Base-by-base conservation (phyloP, 306 rosid genomes). In the Cucumis sativus region DNA sequence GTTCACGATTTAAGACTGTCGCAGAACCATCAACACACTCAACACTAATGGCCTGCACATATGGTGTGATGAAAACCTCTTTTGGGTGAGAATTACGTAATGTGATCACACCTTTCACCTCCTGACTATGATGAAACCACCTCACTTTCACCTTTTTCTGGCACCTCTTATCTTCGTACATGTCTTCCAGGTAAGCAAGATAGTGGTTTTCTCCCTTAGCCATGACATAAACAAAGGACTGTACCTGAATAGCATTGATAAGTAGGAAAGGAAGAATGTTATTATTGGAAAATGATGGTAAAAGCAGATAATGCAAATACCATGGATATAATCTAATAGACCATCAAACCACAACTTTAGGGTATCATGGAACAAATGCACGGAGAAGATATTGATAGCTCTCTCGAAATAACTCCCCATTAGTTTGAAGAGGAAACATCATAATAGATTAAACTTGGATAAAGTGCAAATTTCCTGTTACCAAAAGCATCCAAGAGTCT, bases 1-100 rank as follows among this genome's bases (percentile, higher is more conserved):
- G 97, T 74, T 92, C 97, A 54, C 85, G 88, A 68, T 92, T 92
- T 76, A 95, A 89, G 79, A 95, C 92, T 57, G 92, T 84, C 43
- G 99, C 91, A 37, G 91, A 88, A 80, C 99, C 99, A 79, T 95
- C 97, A 64, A 95, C 96, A 77, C 99, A 95, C 86, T 95, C 99
- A n/a, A 90, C 96, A 79, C 99, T 95, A 75, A 95, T 89, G 78
- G 92, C 96, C 84, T 95, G 99, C 37, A 90, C 88, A 85, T 92
- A 91, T 9, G 97, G 86, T 12, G 99, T 95, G 78, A 95, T 92
- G 82, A 95, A 95, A 79, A 95, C 93, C 85, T 95, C 99, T 68
- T 88, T 89, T 20, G 99, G 96, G 83, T 95, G 97, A 82, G 91
- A 88, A 82, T 95, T 92, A 75, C 90, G 86, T 30, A 92, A 86